Evolutionary conservation across 208 protist genomes (phyloP).

Genomic region (Trypanosoma theileri): DNA sequence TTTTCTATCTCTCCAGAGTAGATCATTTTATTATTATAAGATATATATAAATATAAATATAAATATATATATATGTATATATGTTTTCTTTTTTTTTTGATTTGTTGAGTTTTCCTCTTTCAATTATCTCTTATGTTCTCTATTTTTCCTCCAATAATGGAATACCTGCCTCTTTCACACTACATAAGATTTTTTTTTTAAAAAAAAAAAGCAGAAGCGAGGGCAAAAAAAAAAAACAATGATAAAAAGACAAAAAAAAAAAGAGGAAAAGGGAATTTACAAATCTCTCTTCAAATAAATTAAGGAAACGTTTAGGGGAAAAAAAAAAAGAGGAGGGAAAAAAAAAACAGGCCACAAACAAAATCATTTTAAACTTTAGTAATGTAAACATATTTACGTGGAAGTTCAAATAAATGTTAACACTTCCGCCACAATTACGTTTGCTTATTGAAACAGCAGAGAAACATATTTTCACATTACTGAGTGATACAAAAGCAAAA

Average conservation of each 20-base stretch:
- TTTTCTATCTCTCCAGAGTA: conserved; percentile 96
- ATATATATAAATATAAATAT: not conserved
- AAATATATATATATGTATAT: not conserved
- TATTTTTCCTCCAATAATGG: not conserved
- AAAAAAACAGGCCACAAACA: not conserved
- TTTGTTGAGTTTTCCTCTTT: not conserved
- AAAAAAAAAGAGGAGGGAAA: not conserved
- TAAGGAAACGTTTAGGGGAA: not conserved
- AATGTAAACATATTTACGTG: not conserved
- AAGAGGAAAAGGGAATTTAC: not conserved
- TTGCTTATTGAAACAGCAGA: no score
- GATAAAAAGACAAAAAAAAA: not conserved
- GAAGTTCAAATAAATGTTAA: no score
- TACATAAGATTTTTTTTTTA: not conserved
- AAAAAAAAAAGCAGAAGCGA: conserved; percentile 1
- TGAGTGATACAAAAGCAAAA: not conserved
- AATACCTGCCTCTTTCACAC: conserved; percentile 2
- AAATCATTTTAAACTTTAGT: not conserved
- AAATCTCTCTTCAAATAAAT: not conserved
- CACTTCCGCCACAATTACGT: no score
- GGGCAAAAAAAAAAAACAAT: not conserved
- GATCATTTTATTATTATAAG: conserved; percentile 82
- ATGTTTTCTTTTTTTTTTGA: conserved; percentile 3
- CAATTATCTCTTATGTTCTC: no score
- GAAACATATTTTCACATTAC: no score